These are phyloP conservation scores for Malassezia sympodialis DNA, from an alignment of 1,284 basidiomycete genomes.

Conservation along the genomic window DNA sequence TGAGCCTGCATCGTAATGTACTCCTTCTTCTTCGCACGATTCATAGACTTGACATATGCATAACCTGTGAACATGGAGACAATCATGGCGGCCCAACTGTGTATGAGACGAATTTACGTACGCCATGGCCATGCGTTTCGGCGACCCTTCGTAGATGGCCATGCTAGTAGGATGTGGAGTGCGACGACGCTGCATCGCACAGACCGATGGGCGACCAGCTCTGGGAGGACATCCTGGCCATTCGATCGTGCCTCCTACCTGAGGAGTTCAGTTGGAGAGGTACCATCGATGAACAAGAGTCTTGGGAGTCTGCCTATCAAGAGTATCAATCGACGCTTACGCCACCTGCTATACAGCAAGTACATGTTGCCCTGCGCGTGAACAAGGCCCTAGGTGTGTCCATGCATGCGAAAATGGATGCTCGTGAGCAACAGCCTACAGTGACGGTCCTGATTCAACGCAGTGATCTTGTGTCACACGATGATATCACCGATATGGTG, in stretches of 20 bases:
- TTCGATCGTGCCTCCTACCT: conserved; percentile 4
- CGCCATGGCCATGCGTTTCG: conserved; percentile 9
- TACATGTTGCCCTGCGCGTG: conserved; percentile 10
- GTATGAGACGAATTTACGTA: conserved; percentile 4
- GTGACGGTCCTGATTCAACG: not conserved
- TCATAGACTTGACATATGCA: conserved; percentile 1
- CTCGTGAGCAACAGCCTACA: not conserved
- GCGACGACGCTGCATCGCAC: not conserved
- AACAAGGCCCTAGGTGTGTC: conserved; percentile 5
- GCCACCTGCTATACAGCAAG: not conserved
- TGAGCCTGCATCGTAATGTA: conserved; percentile 9
- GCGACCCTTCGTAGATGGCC: conserved; percentile 3
- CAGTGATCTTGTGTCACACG: not conserved
- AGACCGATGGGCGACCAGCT: not conserved
- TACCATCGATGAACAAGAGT: not conserved
- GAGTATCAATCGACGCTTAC: not conserved
- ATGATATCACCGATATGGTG: not conserved
- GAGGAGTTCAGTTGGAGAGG: conserved; percentile 16
- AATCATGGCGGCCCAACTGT: conserved; percentile 11
- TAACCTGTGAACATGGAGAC: conserved; percentile 4
- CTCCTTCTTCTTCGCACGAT: conserved; percentile 6
- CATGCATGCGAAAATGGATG: conserved; percentile 3
- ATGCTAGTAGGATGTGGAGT: not conserved
- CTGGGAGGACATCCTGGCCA: conserved; percentile 5
- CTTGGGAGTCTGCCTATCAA: not conserved